Evolutionary conservation across 2,329 filamentous ascomycete genomes (phyloP), one percentile per base, ranked within the genome.

Genomic region (Cadophora luteo-olivacea): DNA sequence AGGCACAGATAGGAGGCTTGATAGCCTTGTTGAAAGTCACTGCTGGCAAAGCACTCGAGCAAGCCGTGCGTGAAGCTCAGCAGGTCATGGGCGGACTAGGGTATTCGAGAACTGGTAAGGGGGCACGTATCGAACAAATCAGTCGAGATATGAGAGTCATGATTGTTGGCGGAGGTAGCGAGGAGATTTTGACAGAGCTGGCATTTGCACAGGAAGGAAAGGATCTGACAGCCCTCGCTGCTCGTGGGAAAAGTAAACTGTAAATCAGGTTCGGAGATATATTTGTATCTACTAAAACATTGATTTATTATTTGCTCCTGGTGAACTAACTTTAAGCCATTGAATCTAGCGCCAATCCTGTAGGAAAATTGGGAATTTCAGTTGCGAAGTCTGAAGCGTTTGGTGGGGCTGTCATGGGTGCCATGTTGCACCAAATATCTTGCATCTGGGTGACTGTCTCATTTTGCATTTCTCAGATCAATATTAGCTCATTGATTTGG

Each of bases 181-280:
- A 97, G 83, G 94, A 97, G 86, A 97, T 98, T 73, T 97, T 98
- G 94, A 84, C 97, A 72, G 95, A 98, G 79, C 81, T 98, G 76
- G 96, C 92, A 81, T 96, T 97, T 81, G 86, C 94, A 74, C 93
- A 97, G 84, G 91, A 90, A 69, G 79, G 97, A 84, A 89, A 89
- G 79, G 94, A 97, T 68, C 91, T 94, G 76, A 14, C 41, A 16
- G 41, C 16, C 16, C 12, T 45, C 12, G 41, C 41, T 19, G 41
- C 11, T 45, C 41, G 41, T 6, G 41, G 4, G 16, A 16, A 45
- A 45, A 45, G 41, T 14, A 45, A 19, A 45, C 12, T 45, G 4
- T 45, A 14, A 45, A 38, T 38, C 12, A 38, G 36, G 36, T 38
- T 38, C 36, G 12, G 12, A 38, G 9, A 38, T 14, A 4, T 38